Conservation (phyloP, 805 yeast species). For the Hagleromyces aurorensis region DNA sequence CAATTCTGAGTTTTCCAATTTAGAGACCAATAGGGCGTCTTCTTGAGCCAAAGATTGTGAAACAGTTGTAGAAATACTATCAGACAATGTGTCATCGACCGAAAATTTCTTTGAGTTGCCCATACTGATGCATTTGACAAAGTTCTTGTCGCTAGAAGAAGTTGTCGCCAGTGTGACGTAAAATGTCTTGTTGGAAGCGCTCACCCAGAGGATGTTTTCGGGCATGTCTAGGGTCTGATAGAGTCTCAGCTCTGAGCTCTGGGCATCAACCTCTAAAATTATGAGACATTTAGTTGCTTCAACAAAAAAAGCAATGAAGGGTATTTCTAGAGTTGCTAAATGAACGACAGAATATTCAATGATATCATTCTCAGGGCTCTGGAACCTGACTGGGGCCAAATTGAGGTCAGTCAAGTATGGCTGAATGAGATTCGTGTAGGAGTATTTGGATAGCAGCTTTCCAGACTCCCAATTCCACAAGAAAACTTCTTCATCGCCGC, state of each 20-base stretch:
- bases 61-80: constrained; percentile 18
- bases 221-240: constrained; percentile 28
- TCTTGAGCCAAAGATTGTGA: constrained; percentile 19
- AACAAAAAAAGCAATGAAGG: constrained; percentile 37
- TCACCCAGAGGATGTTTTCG: constrained; percentile 27
- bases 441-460: constrained; percentile 40
- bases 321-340: constrained; percentile 30
- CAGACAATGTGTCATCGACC: constrained; percentile 15
- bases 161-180: constrained; percentile 31
- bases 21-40: constrained; percentile 29
- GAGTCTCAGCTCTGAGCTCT: constrained; percentile 18
- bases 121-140: constrained; percentile 20
- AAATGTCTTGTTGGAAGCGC: constrained; percentile 29
- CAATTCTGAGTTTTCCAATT: constrained; percentile 40
- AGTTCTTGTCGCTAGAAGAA: constrained; percentile 10
- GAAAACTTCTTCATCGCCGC: constrained; percentile 75
- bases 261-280: constrained; percentile 21
- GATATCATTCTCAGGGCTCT: constrained; percentile 39
- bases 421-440: constrained; percentile 36
- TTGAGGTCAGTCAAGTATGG: constrained; percentile 48
- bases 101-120: constrained; percentile 14
- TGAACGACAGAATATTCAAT: constrained; percentile 48
- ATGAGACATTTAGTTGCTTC: constrained; percentile 44
- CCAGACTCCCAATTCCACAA: constrained; percentile 75
- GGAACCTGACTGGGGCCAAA: constrained; percentile 56